Evolutionary conservation across 176 grass and related monocot genomes (phyloP).

Genomic region (Rhynchospora tenuis): DNA sequence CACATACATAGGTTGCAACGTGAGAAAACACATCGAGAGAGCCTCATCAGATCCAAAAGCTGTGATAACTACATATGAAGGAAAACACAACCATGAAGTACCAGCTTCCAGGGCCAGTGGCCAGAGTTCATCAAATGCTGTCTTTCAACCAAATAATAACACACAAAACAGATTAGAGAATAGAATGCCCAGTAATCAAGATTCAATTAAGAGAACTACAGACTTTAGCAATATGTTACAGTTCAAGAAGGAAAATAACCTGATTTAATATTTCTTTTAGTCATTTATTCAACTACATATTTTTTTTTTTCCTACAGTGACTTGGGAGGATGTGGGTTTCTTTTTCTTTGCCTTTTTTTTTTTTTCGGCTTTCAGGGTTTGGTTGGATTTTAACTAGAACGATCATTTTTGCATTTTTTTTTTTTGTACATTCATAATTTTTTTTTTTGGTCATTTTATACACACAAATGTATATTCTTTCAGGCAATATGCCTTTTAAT

Average conservation of each 20-base stretch:
- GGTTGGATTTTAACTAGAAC: neutral
- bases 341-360: neutral
- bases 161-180: constrained; percentile 44
- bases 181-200: constrained; percentile 37
- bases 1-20: constrained; percentile 68
- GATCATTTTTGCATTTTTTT: constrained; percentile 16
- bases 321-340: neutral
- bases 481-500: constrained; percentile 13
- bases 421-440: constrained; percentile 8
- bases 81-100: constrained; percentile 90
- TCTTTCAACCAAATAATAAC: constrained; percentile 19
- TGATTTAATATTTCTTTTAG: constrained; percentile 4
- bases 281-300: neutral
- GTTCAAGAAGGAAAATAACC: constrained; percentile 67
- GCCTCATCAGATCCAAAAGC: constrained; percentile 77
- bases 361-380: neutral
- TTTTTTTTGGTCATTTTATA: constrained; percentile 4
- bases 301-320: neutral
- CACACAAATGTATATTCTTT: constrained; percentile 24
- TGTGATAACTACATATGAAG: constrained; percentile 82
- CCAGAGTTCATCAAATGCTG: constrained; percentile 42
- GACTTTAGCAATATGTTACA: constrained; percentile 55
- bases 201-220: constrained; percentile 40
- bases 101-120: constrained; percentile 56
- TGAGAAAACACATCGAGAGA: constrained; percentile 87